These are phyloP conservation scores for Crotalaria pallida DNA, from an alignment of 306 rosid genomes.

Conservation along the genomic window DNA sequence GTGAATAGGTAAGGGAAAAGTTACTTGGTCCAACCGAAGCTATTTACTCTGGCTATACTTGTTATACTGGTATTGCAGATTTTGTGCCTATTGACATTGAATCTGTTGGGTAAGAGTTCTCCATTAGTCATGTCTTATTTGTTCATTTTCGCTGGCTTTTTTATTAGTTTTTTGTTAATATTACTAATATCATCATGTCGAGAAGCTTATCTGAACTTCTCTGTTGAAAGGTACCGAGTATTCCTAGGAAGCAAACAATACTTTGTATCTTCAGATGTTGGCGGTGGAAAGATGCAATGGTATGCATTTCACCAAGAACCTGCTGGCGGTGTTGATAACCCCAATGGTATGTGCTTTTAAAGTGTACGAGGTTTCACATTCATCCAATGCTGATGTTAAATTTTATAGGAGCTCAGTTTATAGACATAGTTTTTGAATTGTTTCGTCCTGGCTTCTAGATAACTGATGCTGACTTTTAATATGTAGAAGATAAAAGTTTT, in stretches of 20 bases:
- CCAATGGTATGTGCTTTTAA: conserved; percentile 44
- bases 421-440: not conserved
- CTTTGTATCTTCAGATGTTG: conserved; percentile 96
- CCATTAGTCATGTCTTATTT: not conserved
- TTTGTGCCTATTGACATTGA: conserved; percentile 91
- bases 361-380: conserved; percentile 15
- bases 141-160: not conserved
- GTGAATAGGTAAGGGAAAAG: conserved; percentile 66
- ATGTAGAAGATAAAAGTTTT: not conserved
- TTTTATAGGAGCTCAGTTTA: not conserved
- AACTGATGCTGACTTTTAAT: not conserved
- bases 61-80: conserved; percentile 95
- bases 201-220: conserved; percentile 30
- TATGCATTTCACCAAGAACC: conserved; percentile 85
- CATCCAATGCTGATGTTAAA: not conserved
- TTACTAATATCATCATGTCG: conserved; percentile 6
- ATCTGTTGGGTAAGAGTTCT: conserved; percentile 76
- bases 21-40: conserved; percentile 71
- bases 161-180: not conserved
- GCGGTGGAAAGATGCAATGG: conserved; percentile 99
- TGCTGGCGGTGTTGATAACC: conserved; percentile 69
- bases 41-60: conserved; percentile 82
- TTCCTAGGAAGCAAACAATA: conserved; percentile 98
- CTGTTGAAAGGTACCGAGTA: conserved; percentile 79
- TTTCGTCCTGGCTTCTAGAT: not conserved